Evolutionary conservation across 2,329 filamentous ascomycete species (phyloP).

Genomic region (Zasmidium angulare): DNA sequence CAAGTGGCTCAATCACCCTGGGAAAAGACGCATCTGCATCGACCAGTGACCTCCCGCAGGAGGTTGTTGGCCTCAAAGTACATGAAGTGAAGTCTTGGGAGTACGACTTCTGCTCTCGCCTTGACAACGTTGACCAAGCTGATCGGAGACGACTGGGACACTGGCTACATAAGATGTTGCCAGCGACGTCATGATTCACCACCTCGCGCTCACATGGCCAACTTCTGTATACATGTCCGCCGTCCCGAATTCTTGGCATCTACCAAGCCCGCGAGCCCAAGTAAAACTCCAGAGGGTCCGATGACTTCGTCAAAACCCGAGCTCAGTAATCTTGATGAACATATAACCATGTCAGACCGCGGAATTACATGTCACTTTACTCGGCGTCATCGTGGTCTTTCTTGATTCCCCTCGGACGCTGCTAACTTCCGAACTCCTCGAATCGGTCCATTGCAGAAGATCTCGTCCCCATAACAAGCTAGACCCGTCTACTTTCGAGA

Average conservation of each 20-base stretch:
- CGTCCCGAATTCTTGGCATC: not conserved
- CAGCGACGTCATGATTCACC: not conserved
- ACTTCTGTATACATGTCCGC: not conserved
- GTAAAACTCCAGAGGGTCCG: not conserved
- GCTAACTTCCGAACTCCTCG: too few species aligned
- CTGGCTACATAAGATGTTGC: constrained; percentile 28
- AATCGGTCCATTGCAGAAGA: too few species aligned
- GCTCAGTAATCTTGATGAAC: not conserved
- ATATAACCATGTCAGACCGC: not conserved
- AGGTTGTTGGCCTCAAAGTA: constrained; percentile 41
- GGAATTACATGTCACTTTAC: not conserved
- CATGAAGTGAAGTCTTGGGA: constrained; percentile 47
- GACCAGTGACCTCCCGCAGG: constrained; percentile 7
- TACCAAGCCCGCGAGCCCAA: not conserved
- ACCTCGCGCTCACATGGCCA: not conserved
- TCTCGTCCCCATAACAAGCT: too few species aligned
- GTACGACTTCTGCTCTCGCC: not conserved
- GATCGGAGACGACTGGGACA: constrained; percentile 10
- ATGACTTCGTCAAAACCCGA: not conserved
- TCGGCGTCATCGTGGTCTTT: too few species aligned
- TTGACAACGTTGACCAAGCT: not conserved
- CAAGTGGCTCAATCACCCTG: constrained; percentile 41
- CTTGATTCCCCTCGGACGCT: too few species aligned
- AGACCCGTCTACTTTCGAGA: too few species aligned
- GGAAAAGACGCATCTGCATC: constrained; percentile 26